phyloP scores from a whole-genome alignment of 2,329 filamentous ascomycete genomes.

The Akanthomyces lecanii region DNA sequence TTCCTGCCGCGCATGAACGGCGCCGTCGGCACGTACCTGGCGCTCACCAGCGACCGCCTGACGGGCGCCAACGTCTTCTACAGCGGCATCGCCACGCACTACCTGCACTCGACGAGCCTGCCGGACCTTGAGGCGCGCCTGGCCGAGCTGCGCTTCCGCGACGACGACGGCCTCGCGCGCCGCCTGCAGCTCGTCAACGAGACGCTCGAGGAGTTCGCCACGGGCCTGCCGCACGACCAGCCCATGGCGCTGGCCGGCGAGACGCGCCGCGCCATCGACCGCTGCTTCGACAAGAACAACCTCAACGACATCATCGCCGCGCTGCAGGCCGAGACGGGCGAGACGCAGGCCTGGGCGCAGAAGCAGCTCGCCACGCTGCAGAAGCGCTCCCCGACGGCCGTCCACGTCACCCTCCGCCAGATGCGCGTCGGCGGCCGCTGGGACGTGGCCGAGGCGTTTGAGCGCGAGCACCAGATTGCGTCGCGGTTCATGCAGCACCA shows the following conservation, averaged over 20 bases:
- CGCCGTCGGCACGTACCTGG: constrained; percentile 83
- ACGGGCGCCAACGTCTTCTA: constrained; percentile 84
- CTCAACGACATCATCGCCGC: constrained; percentile 68
- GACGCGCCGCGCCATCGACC: constrained; percentile 77
- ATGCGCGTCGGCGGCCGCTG: constrained; percentile 72
- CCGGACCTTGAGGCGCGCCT: constrained; percentile 78
- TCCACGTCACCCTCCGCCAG: constrained; percentile 79
- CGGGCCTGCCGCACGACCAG: constrained; percentile 74
- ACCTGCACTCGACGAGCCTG: constrained; percentile 85
- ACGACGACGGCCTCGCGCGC: constrained; percentile 60
- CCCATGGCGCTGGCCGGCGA: constrained; percentile 63
- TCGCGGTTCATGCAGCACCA: constrained; percentile 82
- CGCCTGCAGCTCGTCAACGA: constrained; percentile 72
- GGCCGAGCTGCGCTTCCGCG: constrained; percentile 82
- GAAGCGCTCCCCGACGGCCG: constrained; percentile 76
- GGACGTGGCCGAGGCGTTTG: constrained; percentile 81
- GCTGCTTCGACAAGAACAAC: constrained; percentile 66
- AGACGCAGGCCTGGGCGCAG: constrained; percentile 68
- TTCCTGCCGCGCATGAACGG: constrained; percentile 91
- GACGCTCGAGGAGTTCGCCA: constrained; percentile 88
- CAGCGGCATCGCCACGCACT: constrained; percentile 90
- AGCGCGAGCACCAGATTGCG: constrained; percentile 80
- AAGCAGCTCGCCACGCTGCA: constrained; percentile 72
- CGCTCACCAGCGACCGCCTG: constrained; percentile 80
- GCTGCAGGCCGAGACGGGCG: constrained; percentile 50